phyloP scores from a whole-genome alignment of 306 rosid genomes.

The Senna tora region DNA sequence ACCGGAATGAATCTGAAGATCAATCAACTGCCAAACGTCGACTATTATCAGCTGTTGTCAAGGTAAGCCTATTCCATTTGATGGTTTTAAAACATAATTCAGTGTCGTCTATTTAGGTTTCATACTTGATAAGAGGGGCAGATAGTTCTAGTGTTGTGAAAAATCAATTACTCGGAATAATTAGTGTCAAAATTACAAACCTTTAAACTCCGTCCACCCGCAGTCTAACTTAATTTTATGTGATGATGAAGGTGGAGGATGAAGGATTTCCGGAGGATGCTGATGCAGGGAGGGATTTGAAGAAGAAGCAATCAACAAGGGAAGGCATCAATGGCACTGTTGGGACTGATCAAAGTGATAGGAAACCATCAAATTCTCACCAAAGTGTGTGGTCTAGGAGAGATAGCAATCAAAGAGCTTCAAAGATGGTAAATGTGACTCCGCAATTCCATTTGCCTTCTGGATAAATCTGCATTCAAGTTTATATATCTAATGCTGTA shows the following conservation, averaged over 20 bases:
- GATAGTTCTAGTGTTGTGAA: background rate
- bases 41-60: slow-evolving; percentile 90
- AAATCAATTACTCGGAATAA: background rate
- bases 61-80: slow-evolving; percentile 46
- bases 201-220: background rate
- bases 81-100: background rate
- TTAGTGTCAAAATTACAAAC: background rate
- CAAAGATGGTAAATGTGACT: slow-evolving; percentile 50
- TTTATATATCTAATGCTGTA: slow-evolving; percentile 17
- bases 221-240: background rate
- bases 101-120: background rate
- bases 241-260: slow-evolving; percentile 55
- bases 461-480: slow-evolving; percentile 13
- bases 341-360: slow-evolving; percentile 27
- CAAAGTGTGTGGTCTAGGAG: slow-evolving; percentile 49
- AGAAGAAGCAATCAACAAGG: slow-evolving; percentile 36
- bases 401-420: slow-evolving; percentile 54
- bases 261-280: slow-evolving; percentile 53
- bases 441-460: slow-evolving; percentile 11
- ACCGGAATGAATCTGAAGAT: slow-evolving; percentile 67
- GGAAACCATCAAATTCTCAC: slow-evolving; percentile 40
- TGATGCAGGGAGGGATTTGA: slow-evolving; percentile 43
- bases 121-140: background rate
- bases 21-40: slow-evolving; percentile 80
- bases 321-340: slow-evolving; percentile 37